Percentiles rank a stretch among this genome's conserved stretches.
phyloP scores from a whole-genome alignment of 75 land plant species.

The Pinus albicaulis region DNA sequence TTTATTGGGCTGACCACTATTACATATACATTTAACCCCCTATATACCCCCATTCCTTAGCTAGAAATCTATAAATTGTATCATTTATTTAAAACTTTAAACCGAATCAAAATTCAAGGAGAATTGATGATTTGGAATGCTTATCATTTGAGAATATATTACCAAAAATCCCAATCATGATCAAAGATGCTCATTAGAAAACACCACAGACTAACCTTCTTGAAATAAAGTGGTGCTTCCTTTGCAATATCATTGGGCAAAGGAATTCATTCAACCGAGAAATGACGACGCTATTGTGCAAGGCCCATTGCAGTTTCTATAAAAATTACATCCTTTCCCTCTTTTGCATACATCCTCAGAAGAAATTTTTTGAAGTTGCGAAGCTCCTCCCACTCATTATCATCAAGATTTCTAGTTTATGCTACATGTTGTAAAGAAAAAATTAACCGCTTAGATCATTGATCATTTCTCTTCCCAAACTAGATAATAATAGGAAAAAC shows the following conservation, averaged over 20 bases:
- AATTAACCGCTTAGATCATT: background rate
- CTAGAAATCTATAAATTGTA: no score
- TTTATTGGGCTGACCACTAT: no score
- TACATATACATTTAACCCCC: no score
- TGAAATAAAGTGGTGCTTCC: conserved; percentile 89
- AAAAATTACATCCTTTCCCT: conserved; percentile 82
- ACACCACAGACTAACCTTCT: conserved; percentile 58
- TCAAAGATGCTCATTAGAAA: background rate
- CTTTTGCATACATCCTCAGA: conserved; percentile 79
- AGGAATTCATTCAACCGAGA: conserved; percentile 92
- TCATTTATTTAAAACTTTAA: background rate
- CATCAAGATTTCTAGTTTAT: conserved; percentile 79
- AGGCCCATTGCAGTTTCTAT: conserved; percentile 83
- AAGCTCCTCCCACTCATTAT: conserved; percentile 89
- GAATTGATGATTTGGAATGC: background rate
- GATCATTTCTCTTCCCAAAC: background rate
- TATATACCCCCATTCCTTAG: no score
- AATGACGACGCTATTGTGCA: conserved; percentile 77
- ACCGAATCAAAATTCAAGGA: background rate
- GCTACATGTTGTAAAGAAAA: conserved; percentile 76
- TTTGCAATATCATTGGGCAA: conserved; percentile 59
- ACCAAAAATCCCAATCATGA: background rate
- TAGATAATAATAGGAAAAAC: background rate
- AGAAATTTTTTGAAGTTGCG: conserved; percentile 98
- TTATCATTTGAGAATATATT: background rate